Percentiles rank a stretch among this genome's conserved stretches.
phyloP scores from a whole-genome alignment of 2,329 filamentous ascomycete genomes.

The Colletotrichum horii region DNA sequence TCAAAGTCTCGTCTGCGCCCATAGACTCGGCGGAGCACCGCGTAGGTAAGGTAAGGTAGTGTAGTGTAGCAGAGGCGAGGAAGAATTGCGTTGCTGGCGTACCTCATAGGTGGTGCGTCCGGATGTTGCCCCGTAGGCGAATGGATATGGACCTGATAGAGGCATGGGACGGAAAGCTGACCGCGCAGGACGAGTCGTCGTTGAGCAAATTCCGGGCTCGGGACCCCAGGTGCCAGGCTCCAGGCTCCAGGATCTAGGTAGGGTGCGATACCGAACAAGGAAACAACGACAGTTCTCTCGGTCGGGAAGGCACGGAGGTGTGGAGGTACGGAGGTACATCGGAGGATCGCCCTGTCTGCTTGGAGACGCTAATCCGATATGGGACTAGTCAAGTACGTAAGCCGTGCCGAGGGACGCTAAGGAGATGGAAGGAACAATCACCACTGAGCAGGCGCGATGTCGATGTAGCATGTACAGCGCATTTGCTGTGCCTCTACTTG shows the following conservation, averaged over 20 bases:
- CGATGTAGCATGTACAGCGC: background rate
- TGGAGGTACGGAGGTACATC: conserved; percentile 11
- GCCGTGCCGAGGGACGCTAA: background rate
- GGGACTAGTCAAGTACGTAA: background rate
- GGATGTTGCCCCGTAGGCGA: background rate
- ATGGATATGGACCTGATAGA: background rate
- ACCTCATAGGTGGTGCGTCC: background rate
- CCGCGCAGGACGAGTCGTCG: background rate
- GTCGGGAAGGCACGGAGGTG: background rate
- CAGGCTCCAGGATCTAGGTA: background rate
- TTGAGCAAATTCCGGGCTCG: background rate
- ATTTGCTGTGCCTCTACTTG: background rate
- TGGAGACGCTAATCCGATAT: background rate
- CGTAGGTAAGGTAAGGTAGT: background rate
- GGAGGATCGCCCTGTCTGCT: conserved; percentile 4
- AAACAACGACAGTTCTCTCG: background rate
- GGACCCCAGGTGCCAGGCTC: background rate
- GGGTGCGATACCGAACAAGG: background rate
- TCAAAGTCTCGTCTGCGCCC: background rate
- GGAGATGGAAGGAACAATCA: background rate
- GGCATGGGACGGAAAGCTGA: background rate
- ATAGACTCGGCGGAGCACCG: background rate
- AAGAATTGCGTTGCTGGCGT: background rate
- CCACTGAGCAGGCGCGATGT: background rate
- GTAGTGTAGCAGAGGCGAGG: background rate